A percentile compares a stretch with the other conserved stretches of the same genome.
Evolutionary conservation across 1,284 basidiomycete species (phyloP).

Genomic region (Sparassis latifolia): DNA sequence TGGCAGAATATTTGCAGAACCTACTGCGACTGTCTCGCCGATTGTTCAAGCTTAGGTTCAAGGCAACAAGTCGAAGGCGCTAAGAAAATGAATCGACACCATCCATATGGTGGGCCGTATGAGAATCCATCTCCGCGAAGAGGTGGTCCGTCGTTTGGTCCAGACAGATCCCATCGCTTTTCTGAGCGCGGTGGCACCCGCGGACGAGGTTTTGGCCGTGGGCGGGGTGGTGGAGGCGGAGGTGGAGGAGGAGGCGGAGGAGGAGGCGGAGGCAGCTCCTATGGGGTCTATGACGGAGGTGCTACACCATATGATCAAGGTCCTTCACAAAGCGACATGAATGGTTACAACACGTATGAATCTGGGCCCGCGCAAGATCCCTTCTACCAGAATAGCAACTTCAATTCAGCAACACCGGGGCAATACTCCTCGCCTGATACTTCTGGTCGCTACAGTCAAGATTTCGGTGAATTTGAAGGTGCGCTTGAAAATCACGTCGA

Average conservation of each 20-base stretch:
- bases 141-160: constrained; percentile 60
- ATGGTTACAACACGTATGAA: constrained; percentile 61
- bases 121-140: constrained; percentile 48
- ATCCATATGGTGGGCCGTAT: constrained; percentile 72
- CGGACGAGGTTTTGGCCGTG: constrained; percentile 16
- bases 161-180: constrained; percentile 66
- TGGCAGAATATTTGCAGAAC: constrained; percentile 13
- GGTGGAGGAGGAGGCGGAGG: constrained; percentile 25
- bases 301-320: constrained; percentile 57
- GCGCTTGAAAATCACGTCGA: constrained; percentile 49
- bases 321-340: constrained; percentile 51
- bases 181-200: constrained; percentile 44
- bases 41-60: constrained; percentile 1
- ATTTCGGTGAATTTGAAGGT: constrained; percentile 69
- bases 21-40: constrained; percentile 8
- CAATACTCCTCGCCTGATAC: constrained; percentile 38
- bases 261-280: constrained; percentile 28
- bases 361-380: constrained; percentile 47
- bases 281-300: constrained; percentile 49
- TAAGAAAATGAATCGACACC: constrained; percentile 73
- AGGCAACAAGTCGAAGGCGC: constrained; percentile 9
- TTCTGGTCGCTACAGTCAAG: constrained; percentile 46
- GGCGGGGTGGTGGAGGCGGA: constrained; percentile 48
- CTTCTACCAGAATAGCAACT: constrained; percentile 60
- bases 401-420: constrained; percentile 34